Conservation (phyloP, 345 rosid species). For the Lenwebbia sp. region DNA sequence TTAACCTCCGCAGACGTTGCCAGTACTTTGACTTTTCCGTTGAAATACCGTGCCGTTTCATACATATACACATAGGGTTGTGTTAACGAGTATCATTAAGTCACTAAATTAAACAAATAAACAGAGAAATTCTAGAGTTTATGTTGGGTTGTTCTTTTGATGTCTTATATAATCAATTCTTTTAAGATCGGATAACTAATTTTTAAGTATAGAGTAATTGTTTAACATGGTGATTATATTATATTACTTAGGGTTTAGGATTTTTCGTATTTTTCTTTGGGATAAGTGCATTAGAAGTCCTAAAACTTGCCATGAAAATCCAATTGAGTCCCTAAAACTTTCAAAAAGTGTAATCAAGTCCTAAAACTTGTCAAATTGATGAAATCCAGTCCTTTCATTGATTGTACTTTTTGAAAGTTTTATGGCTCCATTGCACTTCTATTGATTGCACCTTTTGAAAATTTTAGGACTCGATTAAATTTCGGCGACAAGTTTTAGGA, state of each 20-base stretch:
- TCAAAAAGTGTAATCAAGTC: too few species aligned
- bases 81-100: not conserved
- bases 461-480: too few species aligned
- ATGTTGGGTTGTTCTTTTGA: not conserved
- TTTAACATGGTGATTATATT: not conserved
- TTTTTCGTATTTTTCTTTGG: not conserved
- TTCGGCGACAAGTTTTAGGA: too few species aligned
- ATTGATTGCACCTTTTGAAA: too few species aligned
- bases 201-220: not conserved
- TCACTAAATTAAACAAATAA: not conserved
- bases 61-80: not conserved
- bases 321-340: too few species aligned
- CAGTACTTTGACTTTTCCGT: not conserved
- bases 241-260: not conserved
- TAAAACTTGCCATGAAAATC: too few species aligned
- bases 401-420: too few species aligned
- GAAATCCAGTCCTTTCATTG: too few species aligned
- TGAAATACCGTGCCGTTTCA: not conserved
- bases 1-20: not conserved
- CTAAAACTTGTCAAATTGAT: too few species aligned
- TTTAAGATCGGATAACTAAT: not conserved
- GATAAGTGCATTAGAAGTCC: too few species aligned
- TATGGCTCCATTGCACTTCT: too few species aligned
- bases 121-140: not conserved
- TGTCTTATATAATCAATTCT: not conserved